Evolutionary conservation across 176 grass and related monocot genomes (phyloP).

Genomic region (Triticum turgidum): DNA sequence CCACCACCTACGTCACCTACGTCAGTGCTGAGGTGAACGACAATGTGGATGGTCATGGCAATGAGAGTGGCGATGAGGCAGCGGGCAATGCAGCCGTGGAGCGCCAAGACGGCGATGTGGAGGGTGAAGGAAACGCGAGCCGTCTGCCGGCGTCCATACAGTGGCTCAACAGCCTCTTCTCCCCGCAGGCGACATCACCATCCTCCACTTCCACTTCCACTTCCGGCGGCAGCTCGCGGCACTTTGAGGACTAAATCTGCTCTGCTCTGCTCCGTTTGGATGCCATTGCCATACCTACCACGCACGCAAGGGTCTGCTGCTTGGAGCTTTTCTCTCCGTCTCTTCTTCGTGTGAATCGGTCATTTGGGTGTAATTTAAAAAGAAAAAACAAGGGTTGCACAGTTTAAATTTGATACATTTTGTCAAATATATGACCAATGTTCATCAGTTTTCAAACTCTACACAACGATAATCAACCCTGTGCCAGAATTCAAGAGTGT

Average conservation of each 20-base stretch:
- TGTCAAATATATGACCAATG: neutral
- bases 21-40: neutral
- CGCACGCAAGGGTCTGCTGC: neutral
- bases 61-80: slow-evolving; percentile 6
- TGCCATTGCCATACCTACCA: neutral
- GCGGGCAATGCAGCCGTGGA: slow-evolving; percentile 28
- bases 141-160: slow-evolving; percentile 30
- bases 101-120: neutral
- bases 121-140: slow-evolving; percentile 12
- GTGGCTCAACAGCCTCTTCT: slow-evolving; percentile 37
- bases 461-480: neutral
- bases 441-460: neutral
- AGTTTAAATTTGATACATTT: neutral
- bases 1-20: slow-evolving; percentile 16
- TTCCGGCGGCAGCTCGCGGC: slow-evolving; percentile 32
- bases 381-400: neutral
- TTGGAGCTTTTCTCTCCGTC: slow-evolving; percentile 4
- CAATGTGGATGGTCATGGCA: slow-evolving; percentile 18
- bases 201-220: neutral
- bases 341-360: neutral
- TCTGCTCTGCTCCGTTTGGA: neutral
- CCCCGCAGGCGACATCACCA: neutral
- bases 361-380: neutral
- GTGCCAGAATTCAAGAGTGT: neutral
- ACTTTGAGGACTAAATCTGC: slow-evolving; percentile 29